Base-by-base conservation (phyloP, 148 eudicot species). In the Rhododendron simsii region DNA sequence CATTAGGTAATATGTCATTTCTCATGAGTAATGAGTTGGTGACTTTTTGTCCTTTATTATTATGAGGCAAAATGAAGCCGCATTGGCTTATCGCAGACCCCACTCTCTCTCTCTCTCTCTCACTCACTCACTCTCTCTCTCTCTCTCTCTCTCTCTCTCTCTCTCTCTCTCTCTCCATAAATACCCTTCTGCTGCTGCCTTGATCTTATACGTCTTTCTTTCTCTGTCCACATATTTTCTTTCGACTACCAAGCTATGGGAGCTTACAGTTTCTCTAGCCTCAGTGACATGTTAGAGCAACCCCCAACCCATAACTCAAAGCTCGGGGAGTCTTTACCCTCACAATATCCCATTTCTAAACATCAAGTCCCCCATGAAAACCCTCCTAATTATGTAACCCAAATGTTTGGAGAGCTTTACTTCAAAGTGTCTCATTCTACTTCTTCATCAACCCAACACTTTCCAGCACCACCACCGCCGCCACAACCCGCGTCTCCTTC, bases 371-470 rank as follows among this genome's bases (percentile, higher is more conserved):
- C 85, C 78, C 48, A 47, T 47, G 85, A 83, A 12, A 35, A 67
- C 14, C 37, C 11, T 63, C 28, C 53, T n/a, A 14, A 13, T 65
- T 14, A 13, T 65, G 85, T 44, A 18, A 41, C 85, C 23, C 57
- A 65, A 69, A 83, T 83, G 77, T 83, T 65, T 44, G 85, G 85
- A 6, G 85, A 65, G 77, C 77, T 59, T 65, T 65, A 65, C n/a
- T 63, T 44, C 85, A 26, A 67, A 14, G 39, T 26, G 37, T 44
- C 15, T 67, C 12, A 23, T 8, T 63, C 28, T 63, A 63, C 69
- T 63, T 63, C 76, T 26, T 26, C 69, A 55, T 26, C 69, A 55
- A 44, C 48, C 69, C 83, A 33, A 18, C 45, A 53, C 21, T 57
- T 26, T 55, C 75, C 76, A 39, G 28, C 74, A 82, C 15, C 55